Base-by-base conservation (phyloP, 148 eudicot genomes). In the Agrostemma githago region DNA sequence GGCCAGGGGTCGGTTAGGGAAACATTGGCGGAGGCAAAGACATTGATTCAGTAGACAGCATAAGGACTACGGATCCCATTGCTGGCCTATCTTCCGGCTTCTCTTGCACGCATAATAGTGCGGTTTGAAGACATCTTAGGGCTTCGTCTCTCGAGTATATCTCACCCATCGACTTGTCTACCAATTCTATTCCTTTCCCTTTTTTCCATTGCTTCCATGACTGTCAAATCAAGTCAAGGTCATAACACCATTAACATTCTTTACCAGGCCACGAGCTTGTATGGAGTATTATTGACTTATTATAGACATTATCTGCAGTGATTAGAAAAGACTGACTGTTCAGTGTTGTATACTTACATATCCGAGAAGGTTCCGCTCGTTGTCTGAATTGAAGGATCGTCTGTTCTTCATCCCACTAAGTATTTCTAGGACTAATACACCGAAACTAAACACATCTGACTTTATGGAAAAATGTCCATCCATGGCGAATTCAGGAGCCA, bases 91-190 rank as follows among this genome's bases (percentile, higher is more conserved):
- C 96, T 71, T 89, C 90, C 1, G 95, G 84, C 43, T 83, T 83
- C 16, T 94, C 97, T 79, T 94, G 98, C 4, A 91, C 97, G n/a
- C 96, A 89, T 40, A 94, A 66, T 1, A 94, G 91, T 5, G 89
- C 97, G 0, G 91, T 89, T 72, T 89, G 97, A 62, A 94, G 79
- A 87, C 97, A 91, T 69, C 98, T 77, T 67, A 88, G 37, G n/a
- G 86, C 90, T 74, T 94, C 89, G 6, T 70, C 48, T 44, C 46
- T 15, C 0, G 86, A 79, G 75, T 46, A 84, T 20, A 38, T 43
- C 9, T 79, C 88, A 5, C 89, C 86, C 2, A 76, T 66, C 0
- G 86, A 66, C 9, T 80, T 53, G 70, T 91, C 93, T 46, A 88
- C 58, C 21, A 91, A 60, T 17, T 89, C 91, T 20, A 79, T 42